Evolutionary conservation across 2,329 filamentous ascomycete species (phyloP).

Genomic region (Exophiala sp.): DNA sequence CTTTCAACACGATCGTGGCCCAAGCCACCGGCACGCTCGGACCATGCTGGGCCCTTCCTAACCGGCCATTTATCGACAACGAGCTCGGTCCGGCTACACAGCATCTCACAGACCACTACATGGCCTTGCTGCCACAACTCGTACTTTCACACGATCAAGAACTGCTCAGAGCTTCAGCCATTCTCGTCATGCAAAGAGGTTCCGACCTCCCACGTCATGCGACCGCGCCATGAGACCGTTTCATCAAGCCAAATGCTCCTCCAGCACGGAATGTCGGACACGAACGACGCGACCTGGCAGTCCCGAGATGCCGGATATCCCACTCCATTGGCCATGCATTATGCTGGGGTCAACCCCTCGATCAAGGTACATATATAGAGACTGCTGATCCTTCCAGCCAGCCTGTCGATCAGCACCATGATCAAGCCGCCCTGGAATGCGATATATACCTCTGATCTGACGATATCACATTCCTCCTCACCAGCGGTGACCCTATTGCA

Average conservation of each 20-base stretch:
- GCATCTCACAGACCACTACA: neutral
- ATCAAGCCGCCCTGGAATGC: neutral
- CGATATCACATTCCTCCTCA: neutral
- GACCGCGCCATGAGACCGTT: neutral
- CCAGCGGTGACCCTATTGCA: neutral
- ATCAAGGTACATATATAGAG: neutral
- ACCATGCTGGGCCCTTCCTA: neutral
- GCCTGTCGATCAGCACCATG: neutral
- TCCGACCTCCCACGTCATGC: neutral
- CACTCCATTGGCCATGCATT: neutral
- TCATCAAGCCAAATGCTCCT: neutral
- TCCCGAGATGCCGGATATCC: neutral
- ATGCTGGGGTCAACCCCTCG: neutral
- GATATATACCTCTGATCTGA: neutral
- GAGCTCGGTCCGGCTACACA: neutral
- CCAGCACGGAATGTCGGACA: neutral
- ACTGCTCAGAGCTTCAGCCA: neutral
- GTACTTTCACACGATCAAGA: neutral
- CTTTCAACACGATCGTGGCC: conserved; percentile 23
- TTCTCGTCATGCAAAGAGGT: neutral
- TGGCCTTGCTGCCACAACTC: neutral
- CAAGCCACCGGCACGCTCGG: neutral
- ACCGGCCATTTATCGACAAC: neutral
- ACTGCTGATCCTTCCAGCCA: neutral
- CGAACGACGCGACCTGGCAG: neutral